Percentiles rank a stretch among this genome's conserved stretches.
phyloP scores from a whole-genome alignment of 148 eudicot species.

The Rhododendron kiyosumense region DNA sequence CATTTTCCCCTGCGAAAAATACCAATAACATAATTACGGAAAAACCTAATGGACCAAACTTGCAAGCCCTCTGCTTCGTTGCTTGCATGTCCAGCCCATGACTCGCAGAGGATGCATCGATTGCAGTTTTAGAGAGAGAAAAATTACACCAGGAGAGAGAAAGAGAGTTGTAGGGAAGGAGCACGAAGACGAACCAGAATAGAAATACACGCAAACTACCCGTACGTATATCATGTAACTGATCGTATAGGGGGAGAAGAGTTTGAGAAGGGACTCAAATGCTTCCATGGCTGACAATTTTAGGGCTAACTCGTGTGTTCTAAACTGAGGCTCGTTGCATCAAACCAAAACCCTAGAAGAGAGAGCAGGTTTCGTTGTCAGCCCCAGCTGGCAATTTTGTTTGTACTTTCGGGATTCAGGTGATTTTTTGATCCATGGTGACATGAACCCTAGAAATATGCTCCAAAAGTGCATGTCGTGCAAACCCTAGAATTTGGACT shows the following conservation, averaged over 20 bases:
- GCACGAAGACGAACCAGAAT: constrained; percentile 24
- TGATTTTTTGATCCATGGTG: constrained; percentile 8
- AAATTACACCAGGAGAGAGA: constrained; percentile 3
- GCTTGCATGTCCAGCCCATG: constrained; percentile 25
- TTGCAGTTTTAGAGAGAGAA: constrained; percentile 8
- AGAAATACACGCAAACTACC: not conserved
- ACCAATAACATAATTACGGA: not conserved
- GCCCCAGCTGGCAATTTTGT: constrained; percentile 17
- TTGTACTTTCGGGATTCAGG: constrained; percentile 32
- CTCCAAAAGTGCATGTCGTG: constrained; percentile 8
- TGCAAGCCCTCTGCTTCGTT: constrained; percentile 17
- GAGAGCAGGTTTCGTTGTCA: not conserved
- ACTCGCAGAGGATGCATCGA: constrained; percentile 4
- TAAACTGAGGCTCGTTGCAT: constrained; percentile 25
- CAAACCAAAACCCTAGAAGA: constrained; percentile 34
- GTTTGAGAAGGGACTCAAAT: constrained; percentile 6
- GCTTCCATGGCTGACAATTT: constrained; percentile 7
- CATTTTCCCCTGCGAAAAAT: too few species aligned
- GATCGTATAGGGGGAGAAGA: not conserved
- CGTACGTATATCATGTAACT: not conserved
- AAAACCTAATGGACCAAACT: constrained; percentile 6
- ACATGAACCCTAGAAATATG: constrained; percentile 28
- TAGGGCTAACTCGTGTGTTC: constrained; percentile 22
- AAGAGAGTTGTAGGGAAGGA: constrained; percentile 5
- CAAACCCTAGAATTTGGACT: constrained; percentile 33